phyloP scores from a whole-genome alignment of 139 green algal species.

The Tetradesmus lagerheimii region DNA sequence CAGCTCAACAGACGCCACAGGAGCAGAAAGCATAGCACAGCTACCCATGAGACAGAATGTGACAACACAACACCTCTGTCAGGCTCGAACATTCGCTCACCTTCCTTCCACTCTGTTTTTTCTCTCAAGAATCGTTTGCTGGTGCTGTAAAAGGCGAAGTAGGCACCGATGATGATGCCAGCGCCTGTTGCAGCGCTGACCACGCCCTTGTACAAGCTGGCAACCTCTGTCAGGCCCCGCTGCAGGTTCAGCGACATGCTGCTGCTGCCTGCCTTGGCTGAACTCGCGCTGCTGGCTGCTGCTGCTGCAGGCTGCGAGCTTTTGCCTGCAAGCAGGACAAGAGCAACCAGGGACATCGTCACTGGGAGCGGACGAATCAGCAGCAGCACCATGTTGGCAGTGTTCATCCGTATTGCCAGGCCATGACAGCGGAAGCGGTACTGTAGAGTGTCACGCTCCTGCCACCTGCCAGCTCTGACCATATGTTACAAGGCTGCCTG shows the following conservation, averaged over 20 bases:
- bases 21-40: no score
- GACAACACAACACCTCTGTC: neutral
- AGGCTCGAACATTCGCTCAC: neutral
- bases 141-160: constrained; percentile 85
- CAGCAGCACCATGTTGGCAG: no score
- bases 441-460: no score
- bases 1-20: no score
- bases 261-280: neutral
- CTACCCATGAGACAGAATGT: neutral
- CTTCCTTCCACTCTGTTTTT: constrained; percentile 61
- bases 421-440: no score
- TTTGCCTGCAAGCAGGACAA: neutral
- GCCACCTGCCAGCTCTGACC: no score
- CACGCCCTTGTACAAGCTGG: constrained; percentile 67
- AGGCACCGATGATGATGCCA: constrained; percentile 76
- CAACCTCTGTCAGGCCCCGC: constrained; percentile 32
- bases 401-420: no score
- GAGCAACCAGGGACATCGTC: neutral
- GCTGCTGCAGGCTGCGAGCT: neutral
- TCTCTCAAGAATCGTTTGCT: constrained; percentile 71
- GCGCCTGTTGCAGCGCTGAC: constrained; percentile 69
- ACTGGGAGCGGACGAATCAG: neutral
- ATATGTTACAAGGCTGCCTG: neutral
- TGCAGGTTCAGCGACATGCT: neutral
- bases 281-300: neutral